Percentiles rank a stretch among this genome's conserved stretches.
Evolutionary conservation across 1,139 yeast species (phyloP).

Genomic region (Candida tetrigidarum): DNA sequence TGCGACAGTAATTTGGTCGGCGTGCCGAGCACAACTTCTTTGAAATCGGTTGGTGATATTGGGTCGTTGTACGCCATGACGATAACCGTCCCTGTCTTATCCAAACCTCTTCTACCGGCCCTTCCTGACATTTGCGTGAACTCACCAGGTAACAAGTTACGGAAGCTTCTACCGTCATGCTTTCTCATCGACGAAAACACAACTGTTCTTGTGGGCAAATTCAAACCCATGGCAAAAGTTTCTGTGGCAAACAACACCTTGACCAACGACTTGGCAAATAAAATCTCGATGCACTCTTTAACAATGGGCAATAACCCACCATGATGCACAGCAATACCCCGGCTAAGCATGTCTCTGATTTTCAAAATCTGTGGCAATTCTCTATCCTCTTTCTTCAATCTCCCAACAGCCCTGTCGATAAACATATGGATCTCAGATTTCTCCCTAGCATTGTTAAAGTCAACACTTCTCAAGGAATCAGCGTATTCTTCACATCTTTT

Average conservation of each 20-base stretch:
- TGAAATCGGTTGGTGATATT: constrained; percentile 60
- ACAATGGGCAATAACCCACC: constrained; percentile 96
- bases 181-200: constrained; percentile 84
- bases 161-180: constrained; percentile 85
- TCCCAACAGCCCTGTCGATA: constrained; percentile 83
- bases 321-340: constrained; percentile 98
- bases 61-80: constrained; percentile 86
- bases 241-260: constrained; percentile 96
- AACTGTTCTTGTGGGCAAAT: constrained; percentile 96
- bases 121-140: constrained; percentile 99
- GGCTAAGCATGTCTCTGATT: constrained; percentile 76
- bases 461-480: constrained; percentile 70
- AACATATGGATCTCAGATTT: constrained; percentile 93
- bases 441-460: constrained; percentile 82
- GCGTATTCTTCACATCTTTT: constrained; percentile 95
- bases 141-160: constrained; percentile 91
- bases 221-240: constrained; percentile 97
- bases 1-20: constrained; percentile 92
- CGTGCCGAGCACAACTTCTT: constrained; percentile 81
- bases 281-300: constrained; percentile 91
- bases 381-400: constrained; percentile 90
- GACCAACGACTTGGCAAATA: constrained; percentile 83
- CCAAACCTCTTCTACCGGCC: constrained; percentile 98
- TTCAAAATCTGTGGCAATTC: constrained; percentile 89
- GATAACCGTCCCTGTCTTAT: constrained; percentile 93